Conservation (phyloP, 768 basidiomycete species). For the Calocera viscosa region DNA sequence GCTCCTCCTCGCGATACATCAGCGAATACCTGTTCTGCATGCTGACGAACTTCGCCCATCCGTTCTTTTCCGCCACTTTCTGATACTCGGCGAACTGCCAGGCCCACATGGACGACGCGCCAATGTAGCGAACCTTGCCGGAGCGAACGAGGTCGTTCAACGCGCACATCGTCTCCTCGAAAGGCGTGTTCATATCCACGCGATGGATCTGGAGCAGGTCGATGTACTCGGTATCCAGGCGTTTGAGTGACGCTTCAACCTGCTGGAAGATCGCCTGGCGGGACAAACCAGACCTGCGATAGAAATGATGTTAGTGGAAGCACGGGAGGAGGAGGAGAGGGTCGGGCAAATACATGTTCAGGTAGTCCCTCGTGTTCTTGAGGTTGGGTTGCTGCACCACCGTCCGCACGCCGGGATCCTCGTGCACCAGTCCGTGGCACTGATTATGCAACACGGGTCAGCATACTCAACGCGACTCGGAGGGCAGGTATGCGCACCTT, state of each 20-base stretch:
- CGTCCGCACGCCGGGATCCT: slow-evolving; percentile 13
- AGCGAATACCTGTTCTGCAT: slow-evolving; percentile 19
- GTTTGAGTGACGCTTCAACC: slow-evolving; percentile 8
- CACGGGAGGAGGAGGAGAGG: too few relatives aligned
- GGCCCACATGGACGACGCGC: slow-evolving; percentile 36
- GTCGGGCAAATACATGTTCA: too few relatives aligned
- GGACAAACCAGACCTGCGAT: not conserved
- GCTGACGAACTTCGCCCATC: slow-evolving; percentile 11
- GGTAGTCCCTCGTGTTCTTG: not conserved
- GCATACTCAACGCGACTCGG: not conserved
- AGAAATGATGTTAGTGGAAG: too few relatives aligned
- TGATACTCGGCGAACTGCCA: slow-evolving; percentile 18
- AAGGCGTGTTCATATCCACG: slow-evolving; percentile 29
- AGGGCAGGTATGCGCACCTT: slow-evolving; percentile 19
- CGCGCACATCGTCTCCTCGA: slow-evolving; percentile 48
- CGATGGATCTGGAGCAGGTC: slow-evolving; percentile 30
- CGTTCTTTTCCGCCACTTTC: not conserved
- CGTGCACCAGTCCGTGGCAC: not conserved
- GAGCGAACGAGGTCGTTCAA: slow-evolving; percentile 53
- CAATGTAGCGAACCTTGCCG: slow-evolving; percentile 49
- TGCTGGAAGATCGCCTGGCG: slow-evolving; percentile 3
- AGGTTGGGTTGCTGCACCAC: slow-evolving; percentile 15
- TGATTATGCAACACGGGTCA: not conserved
- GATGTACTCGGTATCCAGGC: slow-evolving; percentile 11
- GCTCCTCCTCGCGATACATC: slow-evolving; percentile 18